Base-by-base conservation (phyloP, 1,284 basidiomycete genomes). In the Cryptococcus sp. region DNA sequence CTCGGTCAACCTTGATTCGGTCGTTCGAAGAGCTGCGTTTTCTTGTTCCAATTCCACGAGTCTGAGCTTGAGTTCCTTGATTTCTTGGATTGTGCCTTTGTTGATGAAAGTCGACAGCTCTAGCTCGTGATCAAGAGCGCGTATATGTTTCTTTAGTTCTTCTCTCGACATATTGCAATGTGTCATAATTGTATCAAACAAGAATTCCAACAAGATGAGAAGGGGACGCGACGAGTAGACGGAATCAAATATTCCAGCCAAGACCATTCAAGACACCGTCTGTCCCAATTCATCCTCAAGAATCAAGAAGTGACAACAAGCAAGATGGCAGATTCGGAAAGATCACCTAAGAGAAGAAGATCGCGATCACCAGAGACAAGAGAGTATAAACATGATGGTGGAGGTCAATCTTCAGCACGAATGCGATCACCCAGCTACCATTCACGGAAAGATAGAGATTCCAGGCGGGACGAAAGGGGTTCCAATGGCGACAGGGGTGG, bases 101-200 rank as follows among this genome's bases (percentile, higher is more conserved):
- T 71, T 71, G 45, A 73, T 59, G 25, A 70, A 67, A 2, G 63
- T 61, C 16, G 64, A 61, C 18, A 68, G 59, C 49, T 69, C 63
- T 23, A 70, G 63, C 59, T 73, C 70, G 46, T 54, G 51, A n/a
- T 49, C 49, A 7, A 59, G 44, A 21, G 54, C 47, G 39, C 52
- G 50, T 32, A 67, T 49, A 46, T 57, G 51, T 1, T 48, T 22
- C 46, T 60, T 53, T 24, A 60, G 18, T 4, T 39, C 18, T 19
- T 39, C 18, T 16, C 36, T 5, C 14, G 36, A 39, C 36, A 39
- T 39, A 28, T 28, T 5, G 28, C 5, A 5, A 28, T 28, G n/a
- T n/a, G n/a, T n/a, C n/a, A n/a, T n/a, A n/a, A n/a, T n/a, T n/a
- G n/a, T n/a, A n/a, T n/a, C n/a, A n/a, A n/a, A n/a, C n/a, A n/a